phyloP scores from a whole-genome alignment of 345 rosid species.

The Euclidium syriacum region DNA sequence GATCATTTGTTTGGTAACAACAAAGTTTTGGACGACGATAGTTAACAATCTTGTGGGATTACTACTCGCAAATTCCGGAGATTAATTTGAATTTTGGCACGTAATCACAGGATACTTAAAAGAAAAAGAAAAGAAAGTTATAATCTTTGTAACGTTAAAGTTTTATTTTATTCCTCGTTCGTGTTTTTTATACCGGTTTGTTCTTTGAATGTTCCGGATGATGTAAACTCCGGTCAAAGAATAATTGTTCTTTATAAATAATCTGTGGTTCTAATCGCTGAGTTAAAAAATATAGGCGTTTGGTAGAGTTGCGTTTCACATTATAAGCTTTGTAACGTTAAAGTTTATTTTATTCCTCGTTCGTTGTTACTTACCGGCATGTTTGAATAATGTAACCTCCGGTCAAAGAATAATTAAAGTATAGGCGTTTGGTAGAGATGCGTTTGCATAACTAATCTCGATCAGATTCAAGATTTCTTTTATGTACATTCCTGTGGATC shows the following conservation, averaged over 20 bases:
- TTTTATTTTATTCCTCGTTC: background rate
- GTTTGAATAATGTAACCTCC: background rate
- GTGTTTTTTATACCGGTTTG: background rate
- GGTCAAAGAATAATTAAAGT: background rate
- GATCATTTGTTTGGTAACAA: conserved; percentile 49
- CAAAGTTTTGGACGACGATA: conserved; percentile 53
- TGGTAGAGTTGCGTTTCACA: too few relatives aligned
- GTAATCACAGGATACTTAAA: conserved; percentile 2
- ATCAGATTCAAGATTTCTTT: conserved; percentile 1
- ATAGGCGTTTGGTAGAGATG: background rate
- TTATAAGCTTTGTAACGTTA: too few relatives aligned
- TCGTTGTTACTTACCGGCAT: too few relatives aligned
- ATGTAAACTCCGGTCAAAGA: background rate
- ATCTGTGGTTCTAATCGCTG: too few relatives aligned
- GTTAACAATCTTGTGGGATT: conserved; percentile 26
- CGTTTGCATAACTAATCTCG: conserved; percentile 16
- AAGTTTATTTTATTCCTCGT: too few relatives aligned
- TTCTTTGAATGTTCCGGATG: background rate
- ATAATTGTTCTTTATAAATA: background rate
- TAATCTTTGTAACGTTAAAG: conserved; percentile 1
- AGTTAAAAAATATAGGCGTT: too few relatives aligned
- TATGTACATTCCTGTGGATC: conserved; percentile 14
- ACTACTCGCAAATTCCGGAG: background rate
- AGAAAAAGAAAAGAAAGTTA: background rate
- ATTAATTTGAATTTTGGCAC: background rate